Conservation (phyloP, 2,329 filamentous ascomycete species). For the Rachicladosporium sp. region DNA sequence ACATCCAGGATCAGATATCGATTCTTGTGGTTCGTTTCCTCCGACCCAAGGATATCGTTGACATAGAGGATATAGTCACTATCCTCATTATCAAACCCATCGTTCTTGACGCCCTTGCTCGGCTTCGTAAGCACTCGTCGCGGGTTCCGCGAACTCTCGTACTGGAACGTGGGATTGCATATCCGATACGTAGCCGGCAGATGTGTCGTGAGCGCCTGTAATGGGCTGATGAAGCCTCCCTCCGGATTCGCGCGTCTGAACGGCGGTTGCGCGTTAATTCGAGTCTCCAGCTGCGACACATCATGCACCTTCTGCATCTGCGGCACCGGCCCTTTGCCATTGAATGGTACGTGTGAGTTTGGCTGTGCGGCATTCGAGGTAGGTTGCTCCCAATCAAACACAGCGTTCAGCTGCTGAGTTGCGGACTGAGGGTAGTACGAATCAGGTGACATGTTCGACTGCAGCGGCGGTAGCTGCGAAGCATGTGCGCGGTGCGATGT, state of each 20-base stretch:
- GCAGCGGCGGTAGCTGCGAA: constrained; percentile 64
- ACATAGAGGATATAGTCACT: constrained; percentile 99
- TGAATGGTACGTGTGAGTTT: constrained; percentile 28
- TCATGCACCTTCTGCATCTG: constrained; percentile 73
- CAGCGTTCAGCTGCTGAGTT: constrained; percentile 57
- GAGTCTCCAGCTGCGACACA: constrained; percentile 63
- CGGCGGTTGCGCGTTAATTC: constrained; percentile 74
- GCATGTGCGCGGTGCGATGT: constrained; percentile 34
- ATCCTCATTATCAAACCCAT: constrained; percentile 97
- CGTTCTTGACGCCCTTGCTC: constrained; percentile 96
- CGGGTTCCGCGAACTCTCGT: constrained; percentile 93
- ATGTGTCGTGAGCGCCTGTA: constrained; percentile 89
- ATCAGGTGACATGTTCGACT: constrained; percentile 36
- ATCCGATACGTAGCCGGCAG: constrained; percentile 93
- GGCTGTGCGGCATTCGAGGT: constrained; percentile 29
- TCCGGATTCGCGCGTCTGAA: constrained; percentile 92
- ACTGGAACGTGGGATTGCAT: constrained; percentile 96
- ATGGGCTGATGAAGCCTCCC: constrained; percentile 92
- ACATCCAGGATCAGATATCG: constrained; percentile 96
- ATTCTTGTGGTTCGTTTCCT: constrained; percentile 98
- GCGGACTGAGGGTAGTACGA: constrained; percentile 56
- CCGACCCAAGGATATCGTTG: constrained; percentile 94
- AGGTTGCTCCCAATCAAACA: constrained; percentile 39
- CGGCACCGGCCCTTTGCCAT: constrained; percentile 57
- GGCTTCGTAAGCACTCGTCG: constrained; percentile 93